Percentiles rank a stretch among this genome's conserved stretches.
Evolutionary conservation across 129 eudicot genomes (phyloP).

Genomic region (Arctium minus): DNA sequence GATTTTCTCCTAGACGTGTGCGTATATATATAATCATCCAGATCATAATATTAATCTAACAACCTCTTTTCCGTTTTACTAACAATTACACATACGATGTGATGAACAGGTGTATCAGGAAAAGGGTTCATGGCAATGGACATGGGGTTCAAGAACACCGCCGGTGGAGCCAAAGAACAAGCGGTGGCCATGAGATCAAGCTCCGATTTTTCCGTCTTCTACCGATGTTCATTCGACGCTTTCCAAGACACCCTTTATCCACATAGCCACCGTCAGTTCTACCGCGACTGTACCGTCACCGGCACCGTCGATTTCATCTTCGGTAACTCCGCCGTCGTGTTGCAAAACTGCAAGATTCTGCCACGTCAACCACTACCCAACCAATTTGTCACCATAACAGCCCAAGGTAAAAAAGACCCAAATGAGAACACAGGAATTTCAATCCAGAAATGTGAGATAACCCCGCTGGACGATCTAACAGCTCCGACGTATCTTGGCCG

Average conservation of each 20-base stretch:
- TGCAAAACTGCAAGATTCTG: constrained; percentile 53
- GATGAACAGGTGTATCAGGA: constrained; percentile 38
- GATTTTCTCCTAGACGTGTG: too few species aligned
- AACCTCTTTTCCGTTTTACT: neutral
- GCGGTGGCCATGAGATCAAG: constrained; percentile 77
- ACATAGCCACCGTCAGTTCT: constrained; percentile 69
- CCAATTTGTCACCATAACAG: constrained; percentile 62
- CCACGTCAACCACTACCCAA: constrained; percentile 45
- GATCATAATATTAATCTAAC: neutral
- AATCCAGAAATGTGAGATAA: constrained; percentile 45
- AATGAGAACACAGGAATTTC: constrained; percentile 56
- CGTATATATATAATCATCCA: too few species aligned
- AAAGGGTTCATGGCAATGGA: constrained; percentile 58
- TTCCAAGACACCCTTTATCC: constrained; percentile 80
- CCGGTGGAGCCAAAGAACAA: constrained; percentile 66
- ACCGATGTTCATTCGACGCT: constrained; percentile 52
- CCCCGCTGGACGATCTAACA: constrained; percentile 36
- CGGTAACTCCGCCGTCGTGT: constrained; percentile 64
- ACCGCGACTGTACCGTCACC: constrained; percentile 54
- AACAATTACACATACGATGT: neutral
- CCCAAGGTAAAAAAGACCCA: constrained; percentile 64
- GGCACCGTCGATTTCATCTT: constrained; percentile 85
- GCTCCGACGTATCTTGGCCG: constrained; percentile 57
- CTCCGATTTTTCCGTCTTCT: constrained; percentile 55
- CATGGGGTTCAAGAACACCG: constrained; percentile 65